Evolutionary conservation across 257 asterid genomes (phyloP).

Genomic region (Cruciata laevipes): DNA sequence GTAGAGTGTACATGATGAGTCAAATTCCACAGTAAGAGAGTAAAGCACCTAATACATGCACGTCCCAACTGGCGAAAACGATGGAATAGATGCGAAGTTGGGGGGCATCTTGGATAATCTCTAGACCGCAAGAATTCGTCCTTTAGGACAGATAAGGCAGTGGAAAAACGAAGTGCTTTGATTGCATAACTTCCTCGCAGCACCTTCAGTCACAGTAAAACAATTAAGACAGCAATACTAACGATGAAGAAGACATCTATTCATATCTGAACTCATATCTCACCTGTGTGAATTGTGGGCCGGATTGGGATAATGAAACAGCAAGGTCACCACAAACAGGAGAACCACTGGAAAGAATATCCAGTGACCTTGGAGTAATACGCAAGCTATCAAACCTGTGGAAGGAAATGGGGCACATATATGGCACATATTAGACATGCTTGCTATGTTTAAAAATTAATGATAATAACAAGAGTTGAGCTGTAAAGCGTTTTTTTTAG

Average conservation of each 20-base stretch:
- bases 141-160: constrained; percentile 89
- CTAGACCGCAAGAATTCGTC: constrained; percentile 95
- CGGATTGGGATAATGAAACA: constrained; percentile 92
- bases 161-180: constrained; percentile 94
- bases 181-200: constrained; percentile 89
- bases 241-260: constrained; percentile 1
- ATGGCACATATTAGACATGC: constrained; percentile 29
- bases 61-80: constrained; percentile 98
- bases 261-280: constrained; percentile 6
- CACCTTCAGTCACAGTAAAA: constrained; percentile 44
- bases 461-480: constrained; percentile 13
- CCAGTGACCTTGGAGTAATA: constrained; percentile 96
- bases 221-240: constrained; percentile 14
- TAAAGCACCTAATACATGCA: constrained; percentile 79
- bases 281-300: constrained; percentile 97
- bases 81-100: constrained; percentile 92
- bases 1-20: constrained; percentile 3
- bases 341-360: constrained; percentile 92
- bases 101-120: constrained; percentile 98
- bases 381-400: constrained; percentile 98
- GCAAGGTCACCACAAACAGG: constrained; percentile 99
- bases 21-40: neutral
- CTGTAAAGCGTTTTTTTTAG: constrained; percentile 2
- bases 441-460: constrained; percentile 15
- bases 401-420: constrained; percentile 4